A percentile compares a stretch with the other conserved stretches of the same genome.
These are phyloP conservation scores for Apiospora saccharicola DNA, from an alignment of 2,329 filamentous ascomycete genomes.

Conservation along the genomic window DNA sequence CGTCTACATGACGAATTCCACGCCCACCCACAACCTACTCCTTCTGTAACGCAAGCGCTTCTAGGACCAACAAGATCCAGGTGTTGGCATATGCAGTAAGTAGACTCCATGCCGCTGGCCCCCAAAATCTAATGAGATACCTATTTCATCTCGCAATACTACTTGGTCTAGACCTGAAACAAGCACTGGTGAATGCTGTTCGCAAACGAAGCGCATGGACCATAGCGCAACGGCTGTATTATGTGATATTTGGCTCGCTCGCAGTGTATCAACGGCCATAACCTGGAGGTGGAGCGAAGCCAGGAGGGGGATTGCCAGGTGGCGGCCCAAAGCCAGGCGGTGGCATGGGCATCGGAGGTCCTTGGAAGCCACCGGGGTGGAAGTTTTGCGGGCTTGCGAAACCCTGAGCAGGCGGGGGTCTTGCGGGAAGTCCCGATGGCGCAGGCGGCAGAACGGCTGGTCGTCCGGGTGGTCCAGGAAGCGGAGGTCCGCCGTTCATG, in stretches of 20 bases:
- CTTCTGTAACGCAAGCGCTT: neutral
- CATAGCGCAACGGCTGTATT: neutral
- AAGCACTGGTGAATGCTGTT: neutral
- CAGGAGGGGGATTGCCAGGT: conserved; percentile 33
- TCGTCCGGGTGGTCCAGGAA: conserved; percentile 35
- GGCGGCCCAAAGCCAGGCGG: conserved; percentile 55
- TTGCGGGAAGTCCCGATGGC: conserved; percentile 65
- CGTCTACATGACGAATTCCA: neutral
- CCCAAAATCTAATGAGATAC: neutral
- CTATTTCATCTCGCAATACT: neutral
- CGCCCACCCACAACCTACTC: neutral
- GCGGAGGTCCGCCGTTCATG: conserved; percentile 49
- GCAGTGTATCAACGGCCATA: conserved; percentile 10
- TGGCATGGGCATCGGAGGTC: conserved; percentile 42
- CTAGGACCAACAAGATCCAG: neutral
- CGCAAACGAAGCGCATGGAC: neutral
- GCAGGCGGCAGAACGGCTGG: conserved; percentile 60
- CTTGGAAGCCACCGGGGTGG: conserved; percentile 54
- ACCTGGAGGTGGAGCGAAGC: conserved; percentile 34
- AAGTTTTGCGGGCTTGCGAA: conserved; percentile 71
- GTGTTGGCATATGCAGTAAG: neutral
- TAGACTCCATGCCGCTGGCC: neutral
- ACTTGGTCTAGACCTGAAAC: neutral
- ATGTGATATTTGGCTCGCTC: neutral
- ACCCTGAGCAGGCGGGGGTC: conserved; percentile 74